These are phyloP conservation scores for Sphaerulina musiva DNA, from an alignment of 2,329 filamentous ascomycete species.

Conservation along the genomic window DNA sequence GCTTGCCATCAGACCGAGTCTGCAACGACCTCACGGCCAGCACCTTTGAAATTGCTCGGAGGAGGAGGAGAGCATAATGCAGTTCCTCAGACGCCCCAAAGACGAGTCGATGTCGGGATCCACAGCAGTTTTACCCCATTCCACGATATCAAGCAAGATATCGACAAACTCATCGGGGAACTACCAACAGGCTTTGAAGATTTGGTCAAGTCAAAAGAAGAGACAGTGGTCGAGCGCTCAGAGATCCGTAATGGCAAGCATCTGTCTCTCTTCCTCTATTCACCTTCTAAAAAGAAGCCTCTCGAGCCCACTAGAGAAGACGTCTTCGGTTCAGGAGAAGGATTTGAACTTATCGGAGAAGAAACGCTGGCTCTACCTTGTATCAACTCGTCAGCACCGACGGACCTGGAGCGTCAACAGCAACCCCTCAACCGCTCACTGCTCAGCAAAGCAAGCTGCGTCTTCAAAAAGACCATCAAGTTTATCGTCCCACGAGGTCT, in stretches of 20 bases:
- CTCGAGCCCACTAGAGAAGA: background rate
- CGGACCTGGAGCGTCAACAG: background rate
- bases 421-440: background rate
- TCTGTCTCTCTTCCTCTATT: constrained; percentile 4
- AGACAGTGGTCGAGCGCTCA: background rate
- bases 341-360: background rate
- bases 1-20: background rate
- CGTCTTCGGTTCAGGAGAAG: background rate
- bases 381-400: background rate
- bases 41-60: background rate
- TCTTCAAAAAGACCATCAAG: background rate
- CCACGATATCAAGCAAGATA: constrained; percentile 6
- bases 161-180: background rate
- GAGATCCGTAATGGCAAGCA: background rate
- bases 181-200: background rate
- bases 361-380: background rate
- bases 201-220: background rate
- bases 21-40: background rate
- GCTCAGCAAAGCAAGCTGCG: background rate
- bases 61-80: background rate
- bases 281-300: background rate
- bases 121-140: constrained; percentile 1
- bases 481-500: background rate
- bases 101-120: background rate
- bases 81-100: background rate